Base-by-base conservation (phyloP, 2,329 filamentous ascomycete genomes). In the Colletotrichum brevisporum region DNA sequence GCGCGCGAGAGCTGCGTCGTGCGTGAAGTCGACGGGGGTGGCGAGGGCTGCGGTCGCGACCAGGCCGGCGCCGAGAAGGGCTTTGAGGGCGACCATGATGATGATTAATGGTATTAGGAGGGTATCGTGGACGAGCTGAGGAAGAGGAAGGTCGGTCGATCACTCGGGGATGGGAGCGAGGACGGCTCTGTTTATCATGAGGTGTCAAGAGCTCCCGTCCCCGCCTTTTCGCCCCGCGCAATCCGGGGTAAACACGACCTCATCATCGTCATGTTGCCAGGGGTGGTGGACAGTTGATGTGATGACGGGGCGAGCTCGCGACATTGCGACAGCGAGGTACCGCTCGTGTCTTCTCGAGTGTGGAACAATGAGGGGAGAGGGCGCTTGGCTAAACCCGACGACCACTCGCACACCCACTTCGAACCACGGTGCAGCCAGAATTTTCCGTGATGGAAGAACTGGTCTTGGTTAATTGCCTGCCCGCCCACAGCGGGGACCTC, bases 11-110 rank as follows among this genome's bases (percentile, higher is more conserved):
- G 31, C 31, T 1, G 31, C 31, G 5, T 75, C 69, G 10, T 74
- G 72, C 4, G 63, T 27, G 24, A 75, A 65, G 71, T 76, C 77
- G 51, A 78, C 59, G 9, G 69, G 68, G 10, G 50, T 56, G 41
- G 63, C 68, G 51, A 65, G 18, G 54, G 24, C 64, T 6, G 21
- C 31, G 2, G 59, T 55, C 13, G 61, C 61, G 54, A 61, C 66
- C 8, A 69, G 55, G 24, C 61, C 45, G 51, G 62, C 66, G 50
- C 21, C 18, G 10, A 69, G 36, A 0, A 69, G 47, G 48, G 61
- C 36, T 51, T 15, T 66, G 55, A 66, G 36, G 8, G 61, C 54
- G 50, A 36, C 47, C 66, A 69, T 69, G 16, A 0, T 48, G 39
- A 26, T 12, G 6, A 36, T 53, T 43, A 13, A 15, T 6, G 31